Percentiles rank a stretch among this genome's conserved stretches.
Evolutionary conservation across 1,284 basidiomycete genomes (phyloP).

Genomic region (Exobasidium cylindrosporum): DNA sequence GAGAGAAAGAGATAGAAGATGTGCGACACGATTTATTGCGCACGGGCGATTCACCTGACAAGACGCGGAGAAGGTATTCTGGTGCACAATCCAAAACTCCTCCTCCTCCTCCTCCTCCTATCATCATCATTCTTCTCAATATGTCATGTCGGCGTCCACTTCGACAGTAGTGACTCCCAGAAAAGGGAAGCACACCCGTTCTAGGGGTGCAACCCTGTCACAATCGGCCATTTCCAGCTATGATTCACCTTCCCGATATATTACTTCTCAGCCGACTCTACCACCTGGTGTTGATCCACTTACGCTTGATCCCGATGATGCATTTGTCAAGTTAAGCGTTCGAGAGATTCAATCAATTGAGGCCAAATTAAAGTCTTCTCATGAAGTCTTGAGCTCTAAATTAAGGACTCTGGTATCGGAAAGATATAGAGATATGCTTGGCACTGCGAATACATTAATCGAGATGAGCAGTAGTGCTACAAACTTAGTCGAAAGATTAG

Average conservation of each 20-base stretch:
- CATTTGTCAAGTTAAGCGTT: not conserved
- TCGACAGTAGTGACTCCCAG: not conserved
- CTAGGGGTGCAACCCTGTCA: not conserved
- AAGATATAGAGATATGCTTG: constrained; percentile 40
- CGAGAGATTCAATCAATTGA: constrained; percentile 9
- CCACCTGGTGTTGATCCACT: constrained; percentile 10
- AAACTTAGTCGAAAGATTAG: constrained; percentile 26
- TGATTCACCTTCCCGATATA: not conserved
- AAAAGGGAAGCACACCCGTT: not conserved
- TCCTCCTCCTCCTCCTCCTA: too few relatives aligned
- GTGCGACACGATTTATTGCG: too few relatives aligned
- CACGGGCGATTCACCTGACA: too few relatives aligned
- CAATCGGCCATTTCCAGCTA: not conserved
- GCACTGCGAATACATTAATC: constrained; percentile 42
- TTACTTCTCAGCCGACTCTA: not conserved
- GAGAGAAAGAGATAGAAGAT: too few relatives aligned
- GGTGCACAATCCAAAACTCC: too few relatives aligned
- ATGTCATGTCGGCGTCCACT: not conserved
- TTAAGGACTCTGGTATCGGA: constrained; percentile 37
- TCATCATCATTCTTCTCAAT: not conserved
- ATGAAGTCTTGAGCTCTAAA: constrained; percentile 14
- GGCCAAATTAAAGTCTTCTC: not conserved
- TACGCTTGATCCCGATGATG: constrained; percentile 5
- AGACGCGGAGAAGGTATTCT: too few relatives aligned
- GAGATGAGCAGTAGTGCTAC: constrained; percentile 35